These are phyloP conservation scores for Apiotrichum akiyoshidainum DNA, from an alignment of 1,284 basidiomycete species.

Conservation along the genomic window DNA sequence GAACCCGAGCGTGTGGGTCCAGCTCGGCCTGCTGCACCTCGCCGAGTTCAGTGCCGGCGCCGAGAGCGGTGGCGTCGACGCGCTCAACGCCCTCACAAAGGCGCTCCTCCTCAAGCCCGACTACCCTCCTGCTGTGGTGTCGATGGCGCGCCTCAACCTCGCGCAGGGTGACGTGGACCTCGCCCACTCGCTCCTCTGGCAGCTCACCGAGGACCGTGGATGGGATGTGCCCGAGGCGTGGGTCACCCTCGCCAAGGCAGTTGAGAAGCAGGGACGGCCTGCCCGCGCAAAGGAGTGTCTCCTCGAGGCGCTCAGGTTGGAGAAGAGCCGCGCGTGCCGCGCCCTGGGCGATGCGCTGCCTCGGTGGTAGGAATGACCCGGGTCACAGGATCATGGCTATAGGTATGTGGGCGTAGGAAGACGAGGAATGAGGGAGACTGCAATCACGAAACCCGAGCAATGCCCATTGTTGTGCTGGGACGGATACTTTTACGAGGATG, in stretches of 20 bases:
- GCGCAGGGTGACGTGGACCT: conserved; percentile 55
- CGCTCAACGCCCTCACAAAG: conserved; percentile 64
- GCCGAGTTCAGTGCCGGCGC: conserved; percentile 53
- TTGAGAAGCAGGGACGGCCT: conserved; percentile 65
- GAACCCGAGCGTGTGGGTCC: conserved; percentile 89
- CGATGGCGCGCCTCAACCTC: conserved; percentile 72
- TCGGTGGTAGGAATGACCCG: not conserved
- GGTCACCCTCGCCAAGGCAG: conserved; percentile 80
- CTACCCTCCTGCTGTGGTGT: conserved; percentile 70
- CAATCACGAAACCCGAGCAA: too few relatives aligned
- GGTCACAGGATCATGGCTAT: too few relatives aligned
- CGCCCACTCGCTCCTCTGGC: conserved; percentile 62
- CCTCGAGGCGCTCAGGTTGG: conserved; percentile 66
- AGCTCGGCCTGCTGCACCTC: conserved; percentile 76
- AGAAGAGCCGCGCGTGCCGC: conserved; percentile 56
- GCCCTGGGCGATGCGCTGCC: conserved; percentile 33
- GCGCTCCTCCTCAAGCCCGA: conserved; percentile 74
- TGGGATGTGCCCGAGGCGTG: conserved; percentile 91
- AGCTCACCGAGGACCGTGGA: conserved; percentile 55
- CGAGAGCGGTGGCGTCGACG: not conserved
- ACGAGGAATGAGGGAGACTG: too few relatives aligned
- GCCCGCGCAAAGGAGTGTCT: conserved; percentile 73
- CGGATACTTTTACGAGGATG: too few relatives aligned
- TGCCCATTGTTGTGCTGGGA: too few relatives aligned
- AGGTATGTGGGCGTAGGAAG: too few relatives aligned